Percentiles rank a stretch among this genome's conserved stretches.
Conservation (phyloP, 2,329 filamentous ascomycete species). For the Cytospora mali region DNA sequence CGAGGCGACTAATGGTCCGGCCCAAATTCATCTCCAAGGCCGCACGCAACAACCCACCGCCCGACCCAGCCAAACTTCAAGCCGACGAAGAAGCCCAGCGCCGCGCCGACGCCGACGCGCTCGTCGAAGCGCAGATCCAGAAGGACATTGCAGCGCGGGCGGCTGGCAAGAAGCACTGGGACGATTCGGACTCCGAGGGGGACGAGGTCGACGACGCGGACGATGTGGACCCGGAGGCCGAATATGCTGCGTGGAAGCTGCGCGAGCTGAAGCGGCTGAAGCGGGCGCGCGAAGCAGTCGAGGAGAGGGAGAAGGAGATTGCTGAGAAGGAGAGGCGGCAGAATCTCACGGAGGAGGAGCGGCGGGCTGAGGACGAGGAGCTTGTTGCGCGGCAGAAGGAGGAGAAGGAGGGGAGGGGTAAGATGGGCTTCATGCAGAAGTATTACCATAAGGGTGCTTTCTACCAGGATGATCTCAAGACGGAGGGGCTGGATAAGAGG, state of each 20-base stretch:
- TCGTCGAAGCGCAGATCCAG: slow-evolving; percentile 87
- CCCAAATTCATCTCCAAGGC: slow-evolving; percentile 66
- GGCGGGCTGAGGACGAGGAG: slow-evolving; percentile 80
- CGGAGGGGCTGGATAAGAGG: slow-evolving; percentile 74
- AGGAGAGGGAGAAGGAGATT: slow-evolving; percentile 78
- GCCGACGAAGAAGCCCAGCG: slow-evolving; percentile 59
- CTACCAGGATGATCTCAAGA: slow-evolving; percentile 79
- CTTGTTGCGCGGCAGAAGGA: slow-evolving; percentile 77
- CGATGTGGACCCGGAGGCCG: slow-evolving; percentile 81
- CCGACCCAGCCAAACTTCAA: slow-evolving; percentile 38
- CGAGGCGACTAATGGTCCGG: slow-evolving; percentile 59
- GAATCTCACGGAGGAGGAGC: slow-evolving; percentile 84
- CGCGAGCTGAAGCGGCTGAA: slow-evolving; percentile 88
- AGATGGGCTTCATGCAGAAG: slow-evolving; percentile 90
- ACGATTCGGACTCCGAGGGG: slow-evolving; percentile 66
- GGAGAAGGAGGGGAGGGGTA: slow-evolving; percentile 75
- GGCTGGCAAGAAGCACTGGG: slow-evolving; percentile 83
- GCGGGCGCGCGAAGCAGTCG: slow-evolving; percentile 82
- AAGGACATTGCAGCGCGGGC: slow-evolving; percentile 76
- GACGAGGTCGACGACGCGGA: slow-evolving; percentile 86
- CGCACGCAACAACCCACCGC: slow-evolving; percentile 45
- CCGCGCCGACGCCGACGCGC: slow-evolving; percentile 71
- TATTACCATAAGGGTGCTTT: slow-evolving; percentile 98
- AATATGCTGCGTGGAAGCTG: slow-evolving; percentile 91
- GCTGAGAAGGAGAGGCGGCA: slow-evolving; percentile 88